Evolutionary conservation across 257 asterid genomes (phyloP).

Genomic region (Penstemon barbatus): DNA sequence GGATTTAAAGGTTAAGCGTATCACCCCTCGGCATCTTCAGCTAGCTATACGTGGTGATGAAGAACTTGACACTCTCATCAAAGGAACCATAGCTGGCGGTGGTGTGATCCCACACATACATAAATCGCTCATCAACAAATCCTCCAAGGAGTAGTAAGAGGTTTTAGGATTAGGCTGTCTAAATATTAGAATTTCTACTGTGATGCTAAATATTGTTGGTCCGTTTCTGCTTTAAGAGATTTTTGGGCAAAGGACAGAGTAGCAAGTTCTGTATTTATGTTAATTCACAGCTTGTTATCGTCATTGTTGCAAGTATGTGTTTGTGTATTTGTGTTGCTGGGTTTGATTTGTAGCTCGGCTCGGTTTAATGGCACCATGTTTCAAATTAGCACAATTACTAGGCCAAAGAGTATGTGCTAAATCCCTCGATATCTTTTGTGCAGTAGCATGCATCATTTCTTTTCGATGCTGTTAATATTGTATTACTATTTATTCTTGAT

Average conservation of each 20-base stretch:
- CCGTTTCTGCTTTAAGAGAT: slow-evolving; percentile 25
- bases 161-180: slow-evolving; percentile 31
- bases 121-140: slow-evolving; percentile 53
- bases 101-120: slow-evolving; percentile 57
- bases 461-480: not conserved
- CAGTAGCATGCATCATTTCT: not conserved
- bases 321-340: not conserved
- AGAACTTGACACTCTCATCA: too few species aligned
- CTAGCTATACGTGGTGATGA: not conserved
- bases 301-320: slow-evolving; percentile 8
- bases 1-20: slow-evolving; percentile 53
- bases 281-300: not conserved
- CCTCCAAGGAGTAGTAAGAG: slow-evolving; percentile 40
- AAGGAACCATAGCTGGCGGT: slow-evolving; percentile 38
- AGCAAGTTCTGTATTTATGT: slow-evolving; percentile 23
- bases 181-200: slow-evolving; percentile 24
- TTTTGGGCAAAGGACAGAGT: slow-evolving; percentile 14
- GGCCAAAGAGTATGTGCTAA: not conserved
- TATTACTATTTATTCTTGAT: not conserved
- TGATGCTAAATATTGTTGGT: slow-evolving; percentile 24
- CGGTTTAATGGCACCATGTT: not conserved
- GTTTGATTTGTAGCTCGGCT: not conserved
- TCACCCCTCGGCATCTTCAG: slow-evolving; percentile 53
- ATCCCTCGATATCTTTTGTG: not conserved
- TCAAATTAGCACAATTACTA: not conserved